Conservation (phyloP, 306 rosid genomes). For the Carpinus viminea region DNA sequence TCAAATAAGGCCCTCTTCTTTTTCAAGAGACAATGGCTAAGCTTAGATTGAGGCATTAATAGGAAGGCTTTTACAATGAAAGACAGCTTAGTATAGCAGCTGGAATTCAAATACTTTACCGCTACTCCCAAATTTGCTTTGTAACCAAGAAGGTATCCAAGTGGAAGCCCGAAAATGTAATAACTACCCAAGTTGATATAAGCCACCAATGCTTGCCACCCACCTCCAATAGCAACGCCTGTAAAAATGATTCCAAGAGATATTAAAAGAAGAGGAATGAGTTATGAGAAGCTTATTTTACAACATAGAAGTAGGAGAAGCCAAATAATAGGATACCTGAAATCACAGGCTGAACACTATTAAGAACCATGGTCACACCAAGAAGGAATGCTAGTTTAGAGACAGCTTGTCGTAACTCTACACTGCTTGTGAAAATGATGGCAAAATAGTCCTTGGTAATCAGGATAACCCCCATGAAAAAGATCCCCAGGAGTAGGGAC, state of each 20-base stretch:
- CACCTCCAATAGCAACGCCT: constrained; percentile 97
- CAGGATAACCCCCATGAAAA: constrained; percentile 55
- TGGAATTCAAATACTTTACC: constrained; percentile 39
- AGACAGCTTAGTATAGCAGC: background rate
- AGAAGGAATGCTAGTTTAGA: constrained; percentile 63
- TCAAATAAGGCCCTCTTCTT: background rate
- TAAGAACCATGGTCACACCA: constrained; percentile 75
- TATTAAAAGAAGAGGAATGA: background rate
- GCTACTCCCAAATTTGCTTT: constrained; percentile 54
- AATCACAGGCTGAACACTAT: constrained; percentile 87
- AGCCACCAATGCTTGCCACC: constrained; percentile 90
- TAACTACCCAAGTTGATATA: constrained; percentile 77
- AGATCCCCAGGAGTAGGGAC: constrained; percentile 68
- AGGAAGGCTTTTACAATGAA: background rate
- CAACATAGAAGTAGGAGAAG: background rate
- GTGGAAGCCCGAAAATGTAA: constrained; percentile 77
- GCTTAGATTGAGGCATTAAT: too few species aligned
- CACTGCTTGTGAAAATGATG: constrained; percentile 58
- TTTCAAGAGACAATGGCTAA: background rate
- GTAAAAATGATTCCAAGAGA: constrained; percentile 16
- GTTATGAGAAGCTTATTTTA: background rate
- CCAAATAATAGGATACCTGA: constrained; percentile 46
- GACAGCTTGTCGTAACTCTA: constrained; percentile 51
- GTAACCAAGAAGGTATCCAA: constrained; percentile 74
- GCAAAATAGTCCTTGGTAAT: constrained; percentile 49